Conservation (phyloP, 495 filamentous ascomycete genomes). For the Arthonia radiata region DNA sequence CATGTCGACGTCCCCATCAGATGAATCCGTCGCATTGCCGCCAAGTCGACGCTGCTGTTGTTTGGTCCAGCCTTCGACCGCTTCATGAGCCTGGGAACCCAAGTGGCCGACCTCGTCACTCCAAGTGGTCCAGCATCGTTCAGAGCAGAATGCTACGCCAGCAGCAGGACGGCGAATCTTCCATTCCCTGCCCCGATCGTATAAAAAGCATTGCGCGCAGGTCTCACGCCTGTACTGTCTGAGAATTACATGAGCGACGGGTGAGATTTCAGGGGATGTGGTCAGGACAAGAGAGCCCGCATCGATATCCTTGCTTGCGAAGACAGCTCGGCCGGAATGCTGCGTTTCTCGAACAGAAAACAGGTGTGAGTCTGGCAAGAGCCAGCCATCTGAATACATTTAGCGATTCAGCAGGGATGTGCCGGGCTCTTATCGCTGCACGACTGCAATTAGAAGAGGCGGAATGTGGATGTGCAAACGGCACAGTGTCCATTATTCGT, state of each 20-base stretch:
- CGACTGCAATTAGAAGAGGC: too few species aligned
- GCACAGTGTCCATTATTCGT: too few species aligned
- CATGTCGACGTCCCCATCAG: too few species aligned
- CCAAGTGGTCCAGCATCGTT: constrained; percentile 8
- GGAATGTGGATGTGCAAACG: too few species aligned
- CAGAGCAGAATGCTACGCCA: constrained; percentile 12
- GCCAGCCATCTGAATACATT: too few species aligned
- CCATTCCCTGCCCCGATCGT: constrained; percentile 11
- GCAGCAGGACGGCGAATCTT: constrained; percentile 5
- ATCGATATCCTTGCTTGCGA: constrained; percentile 8
- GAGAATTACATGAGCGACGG: constrained; percentile 10
- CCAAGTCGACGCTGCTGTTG: too few species aligned
- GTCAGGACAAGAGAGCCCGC: constrained; percentile 6
- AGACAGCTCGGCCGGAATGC: constrained; percentile 11
- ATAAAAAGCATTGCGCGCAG: constrained; percentile 14
- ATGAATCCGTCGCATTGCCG: too few species aligned
- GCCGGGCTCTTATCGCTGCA: too few species aligned
- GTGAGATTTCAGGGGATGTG: constrained; percentile 4
- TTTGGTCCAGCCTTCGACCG: constrained; percentile 6
- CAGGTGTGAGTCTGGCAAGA: too few species aligned
- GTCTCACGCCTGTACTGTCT: constrained; percentile 15
- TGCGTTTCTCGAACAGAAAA: constrained; percentile 8
- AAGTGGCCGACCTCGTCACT: constrained; percentile 4
- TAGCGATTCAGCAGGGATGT: too few species aligned
- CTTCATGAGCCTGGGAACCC: constrained; percentile 8